Conservation (phyloP, 2,329 filamentous ascomycete genomes). For the Epichloe amarillans region DNA sequence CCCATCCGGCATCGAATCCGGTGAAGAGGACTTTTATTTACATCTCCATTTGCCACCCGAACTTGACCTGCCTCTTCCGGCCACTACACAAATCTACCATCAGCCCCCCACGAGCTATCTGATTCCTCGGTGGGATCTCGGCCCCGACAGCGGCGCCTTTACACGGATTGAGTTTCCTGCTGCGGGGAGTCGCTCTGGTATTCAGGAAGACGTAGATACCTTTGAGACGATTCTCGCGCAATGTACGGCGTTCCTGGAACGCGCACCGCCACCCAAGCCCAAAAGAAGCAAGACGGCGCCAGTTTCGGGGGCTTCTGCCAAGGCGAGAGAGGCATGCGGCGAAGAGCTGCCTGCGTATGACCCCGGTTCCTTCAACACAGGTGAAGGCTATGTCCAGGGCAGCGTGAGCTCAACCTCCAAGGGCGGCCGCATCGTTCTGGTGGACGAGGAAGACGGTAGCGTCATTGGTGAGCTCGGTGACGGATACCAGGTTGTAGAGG, state of each 20-base stretch:
- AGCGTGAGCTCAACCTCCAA: constrained; percentile 40
- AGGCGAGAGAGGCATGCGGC: constrained; percentile 26
- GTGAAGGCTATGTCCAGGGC: constrained; percentile 60
- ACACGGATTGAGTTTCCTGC: constrained; percentile 83
- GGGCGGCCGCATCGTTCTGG: constrained; percentile 71
- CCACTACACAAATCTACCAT: constrained; percentile 94
- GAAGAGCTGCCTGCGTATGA: constrained; percentile 56
- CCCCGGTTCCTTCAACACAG: constrained; percentile 65
- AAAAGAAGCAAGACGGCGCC: constrained; percentile 17
- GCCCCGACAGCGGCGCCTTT: constrained; percentile 77
- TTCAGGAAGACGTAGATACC: constrained; percentile 87
- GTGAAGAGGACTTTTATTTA: constrained; percentile 89
- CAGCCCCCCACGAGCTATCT: constrained; percentile 91
- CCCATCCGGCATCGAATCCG: constrained; percentile 35
- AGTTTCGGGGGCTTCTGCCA: constrained; percentile 16
- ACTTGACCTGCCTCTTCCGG: constrained; percentile 82
- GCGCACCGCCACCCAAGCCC: constrained; percentile 49
- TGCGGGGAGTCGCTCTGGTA: constrained; percentile 55
- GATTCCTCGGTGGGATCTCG: constrained; percentile 89
- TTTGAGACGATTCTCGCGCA: constrained; percentile 98
- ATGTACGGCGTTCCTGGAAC: constrained; percentile 89
- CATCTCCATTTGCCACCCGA: constrained; percentile 91
- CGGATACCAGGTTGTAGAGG: constrained; percentile 68
- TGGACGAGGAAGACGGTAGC: constrained; percentile 93
- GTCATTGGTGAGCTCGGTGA: constrained; percentile 85